Base-by-base conservation (phyloP, 306 rosid species). In the Cicer bijugum region DNA sequence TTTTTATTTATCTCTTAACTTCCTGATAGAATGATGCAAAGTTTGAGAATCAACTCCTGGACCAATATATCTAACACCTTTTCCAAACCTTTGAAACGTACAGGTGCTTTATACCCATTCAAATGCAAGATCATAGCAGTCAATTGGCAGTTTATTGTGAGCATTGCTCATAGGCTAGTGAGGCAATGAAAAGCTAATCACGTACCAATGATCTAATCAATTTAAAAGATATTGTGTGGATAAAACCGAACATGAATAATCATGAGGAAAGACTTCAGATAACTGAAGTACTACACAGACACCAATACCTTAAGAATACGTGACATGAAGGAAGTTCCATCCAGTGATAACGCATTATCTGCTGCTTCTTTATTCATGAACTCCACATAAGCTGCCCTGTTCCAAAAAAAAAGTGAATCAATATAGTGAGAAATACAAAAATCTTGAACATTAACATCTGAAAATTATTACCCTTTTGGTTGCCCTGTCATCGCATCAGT, bases 321-420 rank as follows among this genome's bases (percentile, higher is more conserved):
- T 33, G 99, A 91, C 99, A 94, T 81, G 68, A 91, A 94, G 47
- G 97, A 94, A 53, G 96, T 91, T 20, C 97, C 93, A 69, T 94
- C 96, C 67, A 94, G 77, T 81, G 99, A 85, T 76, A 94, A 72
- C 19, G 99, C 97, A 72, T 83, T 88, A 61, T 94, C 93, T 57
- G 97, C 93, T 1, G 97, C 92, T 67, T 88, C 97, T 83, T 87
- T 94, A 55, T 85, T 84, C 91, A 87, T 88, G 88, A 94, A 94
- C 85, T 94, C 99, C 60, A 94, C 96, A 72, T 86, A 90, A 58
- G 97, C 99, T 0, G 96, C 88, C 83, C 99, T 94, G 97, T 73
- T 80, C 82, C 74, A 75, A 58, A 84, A 52, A 52, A 39, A n/a
- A 37, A 8, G 50, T 40, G 46, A 67, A 55, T 72, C 57, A 83